Conservation (phyloP, 2,329 filamentous ascomycete species). For the Aciculosporium take region DNA sequence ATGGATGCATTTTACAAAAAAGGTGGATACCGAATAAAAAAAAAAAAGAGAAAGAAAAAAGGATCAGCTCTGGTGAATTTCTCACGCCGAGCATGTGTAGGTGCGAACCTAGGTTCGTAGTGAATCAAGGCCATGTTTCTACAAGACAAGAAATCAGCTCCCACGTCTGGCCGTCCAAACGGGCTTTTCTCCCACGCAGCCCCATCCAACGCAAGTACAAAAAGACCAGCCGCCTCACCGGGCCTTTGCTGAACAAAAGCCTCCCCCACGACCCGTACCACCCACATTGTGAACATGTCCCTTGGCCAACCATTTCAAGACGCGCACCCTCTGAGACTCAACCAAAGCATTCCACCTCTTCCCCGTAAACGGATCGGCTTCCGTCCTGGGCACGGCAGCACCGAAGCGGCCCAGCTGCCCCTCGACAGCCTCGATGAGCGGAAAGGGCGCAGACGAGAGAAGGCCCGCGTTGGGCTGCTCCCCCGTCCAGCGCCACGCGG, state of each 20-base stretch:
- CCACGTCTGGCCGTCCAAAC: too few relatives aligned
- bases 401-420: background rate
- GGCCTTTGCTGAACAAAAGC: background rate
- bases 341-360: conserved; percentile 5
- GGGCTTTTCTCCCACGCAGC: too few relatives aligned
- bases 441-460: background rate
- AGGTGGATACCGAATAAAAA: too few relatives aligned
- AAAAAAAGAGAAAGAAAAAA: background rate
- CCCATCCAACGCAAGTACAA: too few relatives aligned
- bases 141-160: too few relatives aligned
- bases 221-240: too few relatives aligned
- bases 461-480: conserved; percentile 7
- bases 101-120: too few relatives aligned
- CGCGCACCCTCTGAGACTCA: background rate
- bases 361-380: conserved; percentile 4
- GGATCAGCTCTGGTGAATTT: background rate
- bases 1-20: too few relatives aligned
- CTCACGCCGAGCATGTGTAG: too few relatives aligned
- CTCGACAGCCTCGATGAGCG: conserved; percentile 2
- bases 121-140: too few relatives aligned
- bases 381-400: background rate
- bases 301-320: background rate
- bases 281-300: background rate
- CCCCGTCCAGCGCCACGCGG: background rate
- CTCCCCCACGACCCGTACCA: background rate